These are phyloP conservation scores for Arachis monticola DNA, from an alignment of 331 rosid genomes.

Conservation along the genomic window DNA sequence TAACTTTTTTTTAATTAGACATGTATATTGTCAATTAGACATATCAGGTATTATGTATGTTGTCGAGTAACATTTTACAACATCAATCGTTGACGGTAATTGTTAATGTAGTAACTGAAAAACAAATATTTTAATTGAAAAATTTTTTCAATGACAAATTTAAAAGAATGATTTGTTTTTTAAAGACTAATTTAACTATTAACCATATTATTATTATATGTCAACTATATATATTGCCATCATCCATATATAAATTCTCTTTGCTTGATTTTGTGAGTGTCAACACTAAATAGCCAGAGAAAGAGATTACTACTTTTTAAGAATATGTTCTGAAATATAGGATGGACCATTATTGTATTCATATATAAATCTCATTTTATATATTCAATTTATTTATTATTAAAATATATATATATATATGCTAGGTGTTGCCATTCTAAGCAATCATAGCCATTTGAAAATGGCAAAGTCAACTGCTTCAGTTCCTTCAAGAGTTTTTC, in stretches of 20 bases:
- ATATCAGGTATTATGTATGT: too few species aligned
- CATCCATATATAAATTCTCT: background rate
- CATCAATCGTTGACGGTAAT: too few species aligned
- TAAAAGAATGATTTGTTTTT: too few species aligned
- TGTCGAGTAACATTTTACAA: too few species aligned
- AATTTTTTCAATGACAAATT: too few species aligned
- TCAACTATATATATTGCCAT: background rate
- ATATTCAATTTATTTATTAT: too few species aligned
- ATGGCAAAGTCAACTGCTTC: constrained; percentile 38
- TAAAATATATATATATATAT: background rate
- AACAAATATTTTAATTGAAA: too few species aligned
- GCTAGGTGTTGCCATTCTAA: too few species aligned
- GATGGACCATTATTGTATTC: constrained; percentile 40
- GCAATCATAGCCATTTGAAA: background rate
- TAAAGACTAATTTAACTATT: too few species aligned
- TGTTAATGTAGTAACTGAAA: too few species aligned
- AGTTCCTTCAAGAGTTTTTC: constrained; percentile 3
- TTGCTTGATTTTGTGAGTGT: background rate
- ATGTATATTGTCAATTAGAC: too few species aligned
- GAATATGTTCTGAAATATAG: constrained; percentile 44
- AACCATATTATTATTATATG: background rate
- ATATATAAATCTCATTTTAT: background rate
- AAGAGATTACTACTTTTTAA: background rate
- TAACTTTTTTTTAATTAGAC: too few species aligned
- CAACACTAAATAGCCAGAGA: background rate